Conservation (phyloP, 2,329 filamentous ascomycete genomes). For the Cordyceps javanica region DNA sequence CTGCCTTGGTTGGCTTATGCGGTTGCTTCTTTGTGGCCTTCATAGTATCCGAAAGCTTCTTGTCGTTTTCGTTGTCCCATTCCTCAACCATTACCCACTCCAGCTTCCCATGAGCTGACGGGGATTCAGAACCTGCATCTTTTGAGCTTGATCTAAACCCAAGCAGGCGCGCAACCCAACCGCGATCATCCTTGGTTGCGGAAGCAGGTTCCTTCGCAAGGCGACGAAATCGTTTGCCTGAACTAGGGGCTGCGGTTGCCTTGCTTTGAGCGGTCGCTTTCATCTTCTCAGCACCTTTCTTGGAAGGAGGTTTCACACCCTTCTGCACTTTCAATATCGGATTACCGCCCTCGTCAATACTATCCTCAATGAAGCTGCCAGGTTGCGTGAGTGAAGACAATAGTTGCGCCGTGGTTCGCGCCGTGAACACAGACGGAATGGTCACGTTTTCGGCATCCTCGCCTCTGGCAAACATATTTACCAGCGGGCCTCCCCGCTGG, state of each 20-base stretch:
- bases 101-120: constrained; percentile 65
- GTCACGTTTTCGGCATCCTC: constrained; percentile 86
- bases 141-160: constrained; percentile 26
- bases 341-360: constrained; percentile 54
- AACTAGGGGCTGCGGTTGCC: constrained; percentile 20
- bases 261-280: constrained; percentile 25
- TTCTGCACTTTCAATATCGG: constrained; percentile 48
- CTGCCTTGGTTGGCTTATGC: constrained; percentile 21
- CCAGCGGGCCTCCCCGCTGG: constrained; percentile 77
- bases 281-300: constrained; percentile 22
- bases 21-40: constrained; percentile 29
- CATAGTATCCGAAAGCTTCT: constrained; percentile 34
- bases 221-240: constrained; percentile 20
- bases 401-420: constrained; percentile 87
- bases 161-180: constrained; percentile 43
- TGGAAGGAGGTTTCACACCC: constrained; percentile 27
- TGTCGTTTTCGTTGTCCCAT: constrained; percentile 52
- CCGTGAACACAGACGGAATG: constrained; percentile 92
- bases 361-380: constrained; percentile 56
- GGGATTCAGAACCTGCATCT: constrained; percentile 44
- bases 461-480: constrained; percentile 97
- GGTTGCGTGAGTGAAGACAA: constrained; percentile 80
- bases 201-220: constrained; percentile 21
- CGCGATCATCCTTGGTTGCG: constrained; percentile 12
- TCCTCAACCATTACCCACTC: constrained; percentile 68